phyloP scores from a whole-genome alignment of 495 filamentous ascomycete species.

The Aspergillus ellipticus region DNA sequence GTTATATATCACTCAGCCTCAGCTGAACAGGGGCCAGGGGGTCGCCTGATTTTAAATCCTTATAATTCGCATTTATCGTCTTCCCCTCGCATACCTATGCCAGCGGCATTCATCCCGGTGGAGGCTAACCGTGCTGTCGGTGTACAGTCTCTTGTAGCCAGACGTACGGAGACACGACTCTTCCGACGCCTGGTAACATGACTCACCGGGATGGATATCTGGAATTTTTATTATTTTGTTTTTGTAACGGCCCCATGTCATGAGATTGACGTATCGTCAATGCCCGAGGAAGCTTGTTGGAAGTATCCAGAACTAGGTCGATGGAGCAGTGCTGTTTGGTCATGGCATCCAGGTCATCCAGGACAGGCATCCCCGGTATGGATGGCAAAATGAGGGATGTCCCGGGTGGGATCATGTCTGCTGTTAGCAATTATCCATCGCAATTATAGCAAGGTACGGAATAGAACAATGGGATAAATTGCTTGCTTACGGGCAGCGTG shows the following conservation, averaged over 20 bases:
- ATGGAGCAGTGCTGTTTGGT: not conserved
- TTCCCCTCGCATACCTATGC: not conserved
- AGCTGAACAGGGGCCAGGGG: slow-evolving; percentile 1
- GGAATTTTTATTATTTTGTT: not conserved
- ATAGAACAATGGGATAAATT: not conserved
- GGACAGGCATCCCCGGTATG: slow-evolving; percentile 12
- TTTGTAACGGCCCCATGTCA: slow-evolving; percentile 1
- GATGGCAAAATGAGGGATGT: slow-evolving; percentile 7
- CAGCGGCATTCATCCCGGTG: not conserved
- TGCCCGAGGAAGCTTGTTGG: slow-evolving; percentile 8
- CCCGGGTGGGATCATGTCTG: not conserved
- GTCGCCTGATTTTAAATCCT: slow-evolving; percentile 9
- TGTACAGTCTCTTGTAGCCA: not conserved
- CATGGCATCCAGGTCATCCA: slow-evolving; percentile 4
- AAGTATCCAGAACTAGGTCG: not conserved
- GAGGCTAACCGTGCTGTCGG: not conserved
- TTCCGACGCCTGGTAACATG: not conserved
- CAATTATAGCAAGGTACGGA: not conserved
- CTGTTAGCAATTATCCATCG: not conserved
- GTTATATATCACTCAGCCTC: slow-evolving; percentile 16
- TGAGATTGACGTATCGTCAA: slow-evolving; percentile 1
- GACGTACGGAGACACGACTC: slow-evolving; percentile 1
- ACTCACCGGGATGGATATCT: not conserved
- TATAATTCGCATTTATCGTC: not conserved
- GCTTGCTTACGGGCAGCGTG: not conserved